Evolutionary conservation across 108 stramenopile genomes (phyloP).

Genomic region (Nitzschia sp.): DNA sequence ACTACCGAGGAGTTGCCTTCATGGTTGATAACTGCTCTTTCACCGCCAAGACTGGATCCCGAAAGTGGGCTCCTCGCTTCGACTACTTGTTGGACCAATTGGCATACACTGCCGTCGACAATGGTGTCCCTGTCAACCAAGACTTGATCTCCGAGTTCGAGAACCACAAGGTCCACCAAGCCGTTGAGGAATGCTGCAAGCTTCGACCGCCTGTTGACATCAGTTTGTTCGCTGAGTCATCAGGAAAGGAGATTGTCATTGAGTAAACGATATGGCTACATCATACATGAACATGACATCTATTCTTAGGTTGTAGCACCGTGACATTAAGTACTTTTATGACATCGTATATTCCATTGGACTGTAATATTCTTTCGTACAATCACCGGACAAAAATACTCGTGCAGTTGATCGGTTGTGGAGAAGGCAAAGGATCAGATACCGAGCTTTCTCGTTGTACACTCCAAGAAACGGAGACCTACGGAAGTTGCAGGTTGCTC

Average conservation of each 20-base stretch:
- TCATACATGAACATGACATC: not conserved
- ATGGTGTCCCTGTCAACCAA: conserved; percentile 83
- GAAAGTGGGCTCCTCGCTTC: conserved; percentile 98
- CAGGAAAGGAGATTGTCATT: conserved; percentile 96
- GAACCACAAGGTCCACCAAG: conserved; percentile 90
- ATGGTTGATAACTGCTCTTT: conserved; percentile 99
- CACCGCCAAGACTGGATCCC: conserved; percentile 96
- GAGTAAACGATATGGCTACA: conserved; percentile 54
- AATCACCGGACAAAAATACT: too few relatives aligned
- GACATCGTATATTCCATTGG: too few relatives aligned
- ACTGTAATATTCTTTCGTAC: too few relatives aligned
- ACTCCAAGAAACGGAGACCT: too few relatives aligned
- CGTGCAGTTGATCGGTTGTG: too few relatives aligned
- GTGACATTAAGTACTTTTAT: too few relatives aligned
- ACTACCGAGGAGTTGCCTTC: conserved; percentile 97
- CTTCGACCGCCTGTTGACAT: conserved; percentile 96
- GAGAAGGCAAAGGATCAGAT: too few relatives aligned
- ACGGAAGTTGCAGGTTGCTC: too few relatives aligned
- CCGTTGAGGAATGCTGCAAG: conserved; percentile 94
- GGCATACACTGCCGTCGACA: conserved; percentile 96
- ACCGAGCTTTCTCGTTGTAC: too few relatives aligned
- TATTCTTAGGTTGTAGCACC: too few relatives aligned
- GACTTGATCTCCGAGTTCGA: conserved; percentile 87
- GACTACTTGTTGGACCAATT: conserved; percentile 98
- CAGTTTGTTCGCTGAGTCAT: conserved; percentile 84